Conservation (phyloP, 805 yeast species). For the Torulaspora franciscae region DNA sequence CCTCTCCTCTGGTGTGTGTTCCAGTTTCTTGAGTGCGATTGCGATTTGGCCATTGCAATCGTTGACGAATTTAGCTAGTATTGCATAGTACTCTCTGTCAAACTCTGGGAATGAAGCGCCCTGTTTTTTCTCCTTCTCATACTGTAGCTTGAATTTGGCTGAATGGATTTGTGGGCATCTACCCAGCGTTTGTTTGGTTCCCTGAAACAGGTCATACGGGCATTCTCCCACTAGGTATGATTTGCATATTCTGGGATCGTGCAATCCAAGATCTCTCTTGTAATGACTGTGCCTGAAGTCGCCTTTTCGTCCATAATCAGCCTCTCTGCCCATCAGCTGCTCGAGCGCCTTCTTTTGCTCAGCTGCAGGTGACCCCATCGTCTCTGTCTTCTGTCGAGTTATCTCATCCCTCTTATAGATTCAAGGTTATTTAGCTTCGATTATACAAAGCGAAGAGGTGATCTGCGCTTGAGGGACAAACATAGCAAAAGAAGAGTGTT, state of each 20-base stretch:
- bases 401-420: background rate
- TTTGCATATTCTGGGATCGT: constrained; percentile 65
- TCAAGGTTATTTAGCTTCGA: background rate
- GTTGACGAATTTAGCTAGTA: constrained; percentile 50
- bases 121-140: constrained; percentile 44
- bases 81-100: constrained; percentile 43
- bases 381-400: background rate
- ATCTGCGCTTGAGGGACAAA: too few relatives aligned
- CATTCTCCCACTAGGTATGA: constrained; percentile 80
- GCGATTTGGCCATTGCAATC: constrained; percentile 66
- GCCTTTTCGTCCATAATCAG: constrained; percentile 22
- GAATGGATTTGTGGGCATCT: constrained; percentile 71
- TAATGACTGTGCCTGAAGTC: constrained; percentile 38
- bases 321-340: constrained; percentile 57
- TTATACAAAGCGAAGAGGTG: background rate
- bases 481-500: too few relatives aligned
- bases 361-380: constrained; percentile 50
- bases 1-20: constrained; percentile 68
- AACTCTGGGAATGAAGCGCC: constrained; percentile 44
- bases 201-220: constrained; percentile 75
- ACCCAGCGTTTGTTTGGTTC: constrained; percentile 80
- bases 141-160: constrained; percentile 68
- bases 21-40: constrained; percentile 55
- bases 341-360: constrained; percentile 70
- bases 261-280: constrained; percentile 36